A percentile compares a stretch with the other conserved stretches of the same genome.
These are phyloP conservation scores for Ophiostoma perfectum DNA, from an alignment of 2,329 filamentous ascomycete species.

Conservation along the genomic window DNA sequence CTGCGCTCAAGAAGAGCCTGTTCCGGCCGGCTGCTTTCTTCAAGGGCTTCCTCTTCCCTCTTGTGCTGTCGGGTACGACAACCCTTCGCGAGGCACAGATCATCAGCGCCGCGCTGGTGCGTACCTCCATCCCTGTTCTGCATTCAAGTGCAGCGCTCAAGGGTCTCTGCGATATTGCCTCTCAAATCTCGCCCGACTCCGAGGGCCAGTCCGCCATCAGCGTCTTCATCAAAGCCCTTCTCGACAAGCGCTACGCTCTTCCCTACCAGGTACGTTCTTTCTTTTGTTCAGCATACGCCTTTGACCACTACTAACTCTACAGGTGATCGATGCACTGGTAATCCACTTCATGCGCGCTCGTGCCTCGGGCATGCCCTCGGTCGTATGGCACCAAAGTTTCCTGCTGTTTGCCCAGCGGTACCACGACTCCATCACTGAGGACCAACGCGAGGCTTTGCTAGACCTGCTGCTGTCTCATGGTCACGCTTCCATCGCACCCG, in stretches of 20 bases:
- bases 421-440: conserved; percentile 87
- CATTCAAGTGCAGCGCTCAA: conserved; percentile 91
- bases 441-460: conserved; percentile 80
- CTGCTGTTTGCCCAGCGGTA: conserved; percentile 91
- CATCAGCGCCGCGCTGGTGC: conserved; percentile 75
- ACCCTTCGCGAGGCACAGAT: conserved; percentile 90
- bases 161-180: conserved; percentile 87
- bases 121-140: conserved; percentile 81
- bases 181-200: conserved; percentile 76
- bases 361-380: conserved; percentile 52
- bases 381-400: conserved; percentile 94
- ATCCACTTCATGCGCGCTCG: conserved; percentile 72
- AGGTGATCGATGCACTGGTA: conserved; percentile 82
- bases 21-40: conserved; percentile 97
- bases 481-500: conserved; percentile 82
- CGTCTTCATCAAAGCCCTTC: conserved; percentile 84
- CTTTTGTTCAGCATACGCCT: background rate
- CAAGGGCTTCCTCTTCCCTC: conserved; percentile 85
- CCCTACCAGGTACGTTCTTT: conserved; percentile 61
- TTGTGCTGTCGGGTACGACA: conserved; percentile 79
- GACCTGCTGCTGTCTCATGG: conserved; percentile 81
- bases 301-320: conserved; percentile 22
- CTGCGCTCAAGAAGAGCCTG: conserved; percentile 81
- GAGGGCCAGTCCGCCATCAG: conserved; percentile 90
- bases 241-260: conserved; percentile 96